Evolutionary conservation across 1,284 basidiomycete species (phyloP).

Genomic region (Rhizoctonia solani): DNA sequence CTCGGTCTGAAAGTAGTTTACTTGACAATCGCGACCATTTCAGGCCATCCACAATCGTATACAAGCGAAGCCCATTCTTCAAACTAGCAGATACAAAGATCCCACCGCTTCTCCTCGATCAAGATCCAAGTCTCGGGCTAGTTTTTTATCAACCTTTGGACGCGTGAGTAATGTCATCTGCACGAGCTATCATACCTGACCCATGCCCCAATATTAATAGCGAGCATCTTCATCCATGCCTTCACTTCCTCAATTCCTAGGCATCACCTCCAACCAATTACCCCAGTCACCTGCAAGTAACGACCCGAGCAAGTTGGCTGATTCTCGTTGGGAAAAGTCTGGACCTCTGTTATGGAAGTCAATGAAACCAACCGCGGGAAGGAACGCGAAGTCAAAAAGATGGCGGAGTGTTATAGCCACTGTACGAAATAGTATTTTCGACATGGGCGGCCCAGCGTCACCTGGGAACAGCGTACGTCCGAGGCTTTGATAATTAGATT

Average conservation of each 20-base stretch:
- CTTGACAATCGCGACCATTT: no score
- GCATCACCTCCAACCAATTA: slow-evolving; percentile 27
- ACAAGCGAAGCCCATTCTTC: slow-evolving; percentile 20
- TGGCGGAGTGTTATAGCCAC: slow-evolving; percentile 25
- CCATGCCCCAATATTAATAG: not conserved
- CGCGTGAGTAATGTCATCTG: slow-evolving; percentile 6
- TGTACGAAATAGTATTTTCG: not conserved
- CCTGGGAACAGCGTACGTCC: slow-evolving; percentile 16
- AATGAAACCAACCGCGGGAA: slow-evolving; percentile 26
- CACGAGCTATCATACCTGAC: not conserved
- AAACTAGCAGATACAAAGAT: slow-evolving; percentile 20
- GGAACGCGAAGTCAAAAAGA: slow-evolving; percentile 27
- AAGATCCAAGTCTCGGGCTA: slow-evolving; percentile 19
- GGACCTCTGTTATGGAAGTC: slow-evolving; percentile 29
- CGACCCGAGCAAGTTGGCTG: slow-evolving; percentile 8
- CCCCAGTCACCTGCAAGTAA: slow-evolving; percentile 5
- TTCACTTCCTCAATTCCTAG: slow-evolving; percentile 29
- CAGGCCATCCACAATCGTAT: slow-evolving; percentile 30
- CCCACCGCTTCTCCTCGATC: not conserved
- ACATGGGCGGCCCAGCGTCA: slow-evolving; percentile 20
- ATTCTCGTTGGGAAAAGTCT: slow-evolving; percentile 24
- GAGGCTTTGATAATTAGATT: no score
- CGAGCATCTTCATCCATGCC: slow-evolving; percentile 31
- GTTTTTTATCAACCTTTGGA: slow-evolving; percentile 27
- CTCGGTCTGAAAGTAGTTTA: not conserved